phyloP scores from a whole-genome alignment of 2,329 filamentous ascomycete genomes.

The Penicillium crustosum region DNA sequence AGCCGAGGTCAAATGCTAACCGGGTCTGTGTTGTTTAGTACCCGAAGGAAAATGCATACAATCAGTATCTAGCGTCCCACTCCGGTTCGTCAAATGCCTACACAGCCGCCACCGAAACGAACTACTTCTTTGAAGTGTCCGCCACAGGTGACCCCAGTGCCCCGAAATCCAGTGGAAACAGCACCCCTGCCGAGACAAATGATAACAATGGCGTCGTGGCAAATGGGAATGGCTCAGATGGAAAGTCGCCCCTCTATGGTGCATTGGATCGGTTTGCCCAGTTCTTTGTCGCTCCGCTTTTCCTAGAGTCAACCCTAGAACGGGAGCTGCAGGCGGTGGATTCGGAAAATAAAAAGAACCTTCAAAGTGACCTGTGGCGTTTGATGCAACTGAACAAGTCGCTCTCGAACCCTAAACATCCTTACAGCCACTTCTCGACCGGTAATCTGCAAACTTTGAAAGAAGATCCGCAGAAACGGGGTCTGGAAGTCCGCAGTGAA shows the following conservation, averaged over 20 bases:
- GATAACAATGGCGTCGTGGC: slow-evolving; percentile 25
- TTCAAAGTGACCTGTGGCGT: slow-evolving; percentile 87
- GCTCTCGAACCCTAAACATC: slow-evolving; percentile 81
- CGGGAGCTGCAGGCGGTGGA: slow-evolving; percentile 86
- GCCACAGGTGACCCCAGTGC: slow-evolving; percentile 62
- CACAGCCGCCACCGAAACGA: slow-evolving; percentile 88
- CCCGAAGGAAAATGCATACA: slow-evolving; percentile 92
- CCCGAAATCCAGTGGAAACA: slow-evolving; percentile 26
- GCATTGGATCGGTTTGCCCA: slow-evolving; percentile 89
- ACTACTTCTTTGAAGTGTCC: slow-evolving; percentile 96
- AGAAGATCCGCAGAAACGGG: slow-evolving; percentile 72
- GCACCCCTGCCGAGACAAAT: slow-evolving; percentile 30
- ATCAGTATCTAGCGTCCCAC: slow-evolving; percentile 84
- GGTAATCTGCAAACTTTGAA: slow-evolving; percentile 85
- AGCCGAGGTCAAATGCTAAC: slow-evolving; percentile 1
- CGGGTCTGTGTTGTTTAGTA: slow-evolving; percentile 54
- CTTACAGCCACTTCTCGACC: slow-evolving; percentile 88
- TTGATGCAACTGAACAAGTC: slow-evolving; percentile 85
- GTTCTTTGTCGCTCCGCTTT: slow-evolving; percentile 87
- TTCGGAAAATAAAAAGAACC: slow-evolving; percentile 96
- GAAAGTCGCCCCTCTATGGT: slow-evolving; percentile 67
- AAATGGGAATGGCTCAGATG: slow-evolving; percentile 23
- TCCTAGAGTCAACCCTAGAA: slow-evolving; percentile 79
- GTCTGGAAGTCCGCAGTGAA: slow-evolving; percentile 81
- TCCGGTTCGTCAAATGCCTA: slow-evolving; percentile 95